Evolutionary conservation across 805 yeast species (phyloP).

Genomic region (Suhomyces pyralidae): DNA sequence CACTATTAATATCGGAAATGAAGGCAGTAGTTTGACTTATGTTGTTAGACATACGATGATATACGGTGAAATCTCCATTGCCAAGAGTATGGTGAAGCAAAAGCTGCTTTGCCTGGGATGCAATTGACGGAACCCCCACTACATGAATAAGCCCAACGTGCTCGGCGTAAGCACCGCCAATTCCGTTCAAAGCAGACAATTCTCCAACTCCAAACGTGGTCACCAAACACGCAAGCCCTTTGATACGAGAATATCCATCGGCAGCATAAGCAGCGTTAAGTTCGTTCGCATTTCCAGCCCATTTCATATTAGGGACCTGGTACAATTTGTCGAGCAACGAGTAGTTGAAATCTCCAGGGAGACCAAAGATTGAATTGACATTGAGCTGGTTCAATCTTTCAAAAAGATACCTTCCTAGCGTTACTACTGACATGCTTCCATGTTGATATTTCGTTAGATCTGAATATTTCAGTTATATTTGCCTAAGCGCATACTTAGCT

Average conservation of each 20-base stretch:
- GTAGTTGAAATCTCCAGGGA: conserved; percentile 35
- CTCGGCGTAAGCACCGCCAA: conserved; percentile 35
- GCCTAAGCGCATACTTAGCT: not conserved
- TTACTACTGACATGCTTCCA: conserved; percentile 22
- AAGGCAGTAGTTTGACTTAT: conserved; percentile 31
- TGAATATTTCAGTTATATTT: not conserved
- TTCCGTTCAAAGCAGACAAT: conserved; percentile 34
- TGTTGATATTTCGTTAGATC: not conserved
- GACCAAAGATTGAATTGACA: conserved; percentile 31
- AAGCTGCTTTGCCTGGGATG: conserved; percentile 35
- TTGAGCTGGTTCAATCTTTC: conserved; percentile 31
- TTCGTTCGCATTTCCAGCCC: conserved; percentile 38
- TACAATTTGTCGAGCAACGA: conserved; percentile 32
- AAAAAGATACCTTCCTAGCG: conserved; percentile 31
- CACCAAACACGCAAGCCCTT: conserved; percentile 28
- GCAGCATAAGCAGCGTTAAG: conserved; percentile 28
- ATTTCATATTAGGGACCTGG: conserved; percentile 31
- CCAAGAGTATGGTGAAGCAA: conserved; percentile 43
- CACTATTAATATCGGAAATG: conserved; percentile 24
- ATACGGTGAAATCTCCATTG: conserved; percentile 41
- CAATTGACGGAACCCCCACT: conserved; percentile 33
- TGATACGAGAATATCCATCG: conserved; percentile 25
- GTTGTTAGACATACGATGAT: conserved; percentile 33
- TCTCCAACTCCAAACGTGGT: conserved; percentile 38
- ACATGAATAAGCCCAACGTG: conserved; percentile 35